These are phyloP conservation scores for Marchantia paleacea DNA, from an alignment of 225 moss, liverwort and hornwort species.

Conservation along the genomic window DNA sequence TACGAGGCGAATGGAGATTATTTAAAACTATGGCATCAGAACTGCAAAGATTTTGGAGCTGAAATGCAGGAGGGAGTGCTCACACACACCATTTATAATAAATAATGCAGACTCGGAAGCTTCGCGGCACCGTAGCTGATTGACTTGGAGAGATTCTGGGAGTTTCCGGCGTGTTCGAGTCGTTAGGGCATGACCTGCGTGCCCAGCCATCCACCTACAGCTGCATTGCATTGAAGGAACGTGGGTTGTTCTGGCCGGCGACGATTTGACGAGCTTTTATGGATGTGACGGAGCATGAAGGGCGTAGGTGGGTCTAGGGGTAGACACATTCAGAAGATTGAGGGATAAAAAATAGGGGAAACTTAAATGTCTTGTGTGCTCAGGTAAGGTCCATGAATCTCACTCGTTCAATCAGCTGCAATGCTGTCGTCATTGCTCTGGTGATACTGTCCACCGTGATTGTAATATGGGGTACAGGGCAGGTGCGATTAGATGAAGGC, in stretches of 20 bases:
- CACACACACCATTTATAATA: not conserved
- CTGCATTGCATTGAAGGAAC: not conserved
- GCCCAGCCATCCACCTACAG: too few species aligned
- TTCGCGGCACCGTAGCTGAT: not conserved
- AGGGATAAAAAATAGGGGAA: not conserved
- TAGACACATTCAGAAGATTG: not conserved
- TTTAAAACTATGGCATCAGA: not conserved
- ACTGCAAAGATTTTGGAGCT: not conserved
- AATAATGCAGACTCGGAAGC: not conserved
- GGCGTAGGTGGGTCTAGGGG: not conserved
- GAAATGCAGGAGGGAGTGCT: too few species aligned
- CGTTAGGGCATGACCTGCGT: not conserved
- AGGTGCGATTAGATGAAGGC: not conserved
- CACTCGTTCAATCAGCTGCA: constrained; percentile 7
- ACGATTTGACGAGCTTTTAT: not conserved
- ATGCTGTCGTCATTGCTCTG: constrained; percentile 12
- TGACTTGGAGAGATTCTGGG: not conserved
- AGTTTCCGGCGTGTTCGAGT: not conserved
- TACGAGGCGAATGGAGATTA: not conserved
- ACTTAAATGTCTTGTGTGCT: not conserved
- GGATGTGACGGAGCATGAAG: not conserved
- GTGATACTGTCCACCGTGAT: constrained; percentile 17
- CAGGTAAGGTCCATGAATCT: not conserved
- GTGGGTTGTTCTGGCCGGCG: not conserved
- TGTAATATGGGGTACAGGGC: constrained; percentile 13